Evolutionary conservation across 257 asterid species (phyloP), one percentile per base, ranked within the genome.

Genomic region (Mentha longifolia): DNA sequence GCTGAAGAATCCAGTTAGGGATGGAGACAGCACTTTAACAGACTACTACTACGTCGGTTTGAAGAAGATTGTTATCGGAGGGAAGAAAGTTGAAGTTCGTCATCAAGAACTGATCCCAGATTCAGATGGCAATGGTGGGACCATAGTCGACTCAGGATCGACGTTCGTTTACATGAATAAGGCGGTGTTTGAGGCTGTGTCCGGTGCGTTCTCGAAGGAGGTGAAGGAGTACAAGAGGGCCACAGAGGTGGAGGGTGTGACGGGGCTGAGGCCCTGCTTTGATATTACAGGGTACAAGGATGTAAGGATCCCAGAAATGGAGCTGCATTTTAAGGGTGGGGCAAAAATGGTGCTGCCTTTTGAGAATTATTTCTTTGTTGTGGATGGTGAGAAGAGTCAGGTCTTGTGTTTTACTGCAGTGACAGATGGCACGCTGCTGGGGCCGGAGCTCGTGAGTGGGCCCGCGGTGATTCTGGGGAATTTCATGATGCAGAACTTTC

Each of bases 71-170:
- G 81, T 66, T 1, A 82, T 92, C n/a, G 98, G 98, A n/a, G 90
- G 85, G 41, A 67, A 76, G 49, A 87, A 67, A 63, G 86, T 90
- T 19, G 58, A 79, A 45, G 77, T 92, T 10, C 79, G 88, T 0
- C 61, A 85, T 71, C 71, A 82, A 67, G 63, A 85, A 61, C 47
- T 85, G 63, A 54, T 67, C 0, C 89, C 87, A 1, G 90, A 85
- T 69, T 58, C 84, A 0, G 65, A 71, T 16, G 98, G 97, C 17
- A 85, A 87, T 46, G 92, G 96, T 2, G 97, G 98, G 77, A 82
- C 98, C 0, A 87, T 92, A 12, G 95, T 92, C 0, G 98, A 92
- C 79, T 92, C 98, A 0, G 98, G 98, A 5, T 76, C 98, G 6
- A 88, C 96, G 0, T 87, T 85, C 35, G 88, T 96, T 1, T 88